phyloP scores from a whole-genome alignment of 306 rosid genomes.

The Canavalia gladiata region DNA sequence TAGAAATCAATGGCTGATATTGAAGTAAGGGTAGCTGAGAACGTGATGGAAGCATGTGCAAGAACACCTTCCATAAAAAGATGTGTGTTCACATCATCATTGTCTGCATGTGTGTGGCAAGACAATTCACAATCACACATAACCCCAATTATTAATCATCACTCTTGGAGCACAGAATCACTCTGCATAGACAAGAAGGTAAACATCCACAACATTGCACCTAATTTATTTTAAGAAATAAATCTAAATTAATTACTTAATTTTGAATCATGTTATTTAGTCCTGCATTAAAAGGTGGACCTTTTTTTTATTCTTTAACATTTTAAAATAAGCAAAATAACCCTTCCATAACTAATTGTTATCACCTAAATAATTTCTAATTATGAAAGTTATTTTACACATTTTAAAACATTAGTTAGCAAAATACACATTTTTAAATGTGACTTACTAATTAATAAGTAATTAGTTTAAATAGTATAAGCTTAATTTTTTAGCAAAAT shows the following conservation, averaged over 20 bases:
- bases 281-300: not conserved
- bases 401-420: too few species aligned
- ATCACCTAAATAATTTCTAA: too few species aligned
- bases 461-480: too few species aligned
- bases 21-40: conserved; percentile 75
- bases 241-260: too few species aligned
- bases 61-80: conserved; percentile 68
- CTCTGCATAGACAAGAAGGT: conserved; percentile 79
- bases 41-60: conserved; percentile 89
- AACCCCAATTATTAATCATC: conserved; percentile 60
- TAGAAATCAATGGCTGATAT: conserved; percentile 91
- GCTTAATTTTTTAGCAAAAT: too few species aligned
- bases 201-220: not conserved
- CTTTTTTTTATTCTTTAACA: too few species aligned
- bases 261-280: too few species aligned
- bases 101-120: conserved; percentile 82
- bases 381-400: too few species aligned
- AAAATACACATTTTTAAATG: too few species aligned
- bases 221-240: not conserved
- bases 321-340: too few species aligned
- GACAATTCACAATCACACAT: conserved; percentile 43
- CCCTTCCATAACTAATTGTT: too few species aligned
- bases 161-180: conserved; percentile 76
- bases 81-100: conserved; percentile 91
- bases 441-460: too few species aligned